phyloP scores from a whole-genome alignment of 139 green algal genomes.

The Gonium pectorale region DNA sequence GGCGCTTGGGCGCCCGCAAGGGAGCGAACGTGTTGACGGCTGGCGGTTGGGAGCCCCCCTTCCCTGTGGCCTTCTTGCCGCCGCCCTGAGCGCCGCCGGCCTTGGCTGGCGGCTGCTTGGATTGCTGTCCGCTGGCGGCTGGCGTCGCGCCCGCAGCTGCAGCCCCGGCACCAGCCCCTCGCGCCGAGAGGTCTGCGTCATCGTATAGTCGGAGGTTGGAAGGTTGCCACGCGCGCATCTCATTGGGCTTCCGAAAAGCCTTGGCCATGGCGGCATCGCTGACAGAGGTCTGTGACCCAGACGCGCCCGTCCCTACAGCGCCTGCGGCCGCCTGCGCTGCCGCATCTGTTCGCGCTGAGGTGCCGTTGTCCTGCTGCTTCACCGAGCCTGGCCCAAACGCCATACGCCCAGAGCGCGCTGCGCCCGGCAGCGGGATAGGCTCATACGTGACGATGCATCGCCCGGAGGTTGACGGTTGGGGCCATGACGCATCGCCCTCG shows the following conservation, averaged over 20 bases:
- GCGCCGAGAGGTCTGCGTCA: not conserved
- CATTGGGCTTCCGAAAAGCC: constrained; percentile 19
- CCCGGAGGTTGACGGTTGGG: constrained; percentile 24
- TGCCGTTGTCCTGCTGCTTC: not conserved
- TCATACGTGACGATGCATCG: constrained; percentile 33
- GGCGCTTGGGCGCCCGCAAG: constrained; percentile 11
- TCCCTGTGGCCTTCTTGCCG: not conserved
- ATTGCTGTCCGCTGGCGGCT: not conserved
- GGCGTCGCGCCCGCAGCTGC: not conserved
- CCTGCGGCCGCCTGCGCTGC: not conserved
- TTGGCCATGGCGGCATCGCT: constrained; percentile 25
- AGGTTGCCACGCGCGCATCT: constrained; percentile 15
- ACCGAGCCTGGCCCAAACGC: not conserved
- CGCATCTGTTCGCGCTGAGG: not conserved
- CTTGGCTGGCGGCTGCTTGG: not conserved
- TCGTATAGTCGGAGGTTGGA: constrained; percentile 14
- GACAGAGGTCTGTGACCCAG: not conserved
- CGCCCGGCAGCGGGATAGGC: constrained; percentile 16
- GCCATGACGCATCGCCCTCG: not conserved
- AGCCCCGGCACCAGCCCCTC: not conserved
- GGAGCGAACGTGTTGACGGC: constrained; percentile 24
- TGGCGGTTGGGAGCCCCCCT: not conserved
- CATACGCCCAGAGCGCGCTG: constrained; percentile 11
- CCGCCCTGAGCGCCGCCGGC: not conserved
- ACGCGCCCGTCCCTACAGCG: not conserved